Base-by-base conservation (phyloP, 305 asterid species). In the Fraxinus velutina region DNA sequence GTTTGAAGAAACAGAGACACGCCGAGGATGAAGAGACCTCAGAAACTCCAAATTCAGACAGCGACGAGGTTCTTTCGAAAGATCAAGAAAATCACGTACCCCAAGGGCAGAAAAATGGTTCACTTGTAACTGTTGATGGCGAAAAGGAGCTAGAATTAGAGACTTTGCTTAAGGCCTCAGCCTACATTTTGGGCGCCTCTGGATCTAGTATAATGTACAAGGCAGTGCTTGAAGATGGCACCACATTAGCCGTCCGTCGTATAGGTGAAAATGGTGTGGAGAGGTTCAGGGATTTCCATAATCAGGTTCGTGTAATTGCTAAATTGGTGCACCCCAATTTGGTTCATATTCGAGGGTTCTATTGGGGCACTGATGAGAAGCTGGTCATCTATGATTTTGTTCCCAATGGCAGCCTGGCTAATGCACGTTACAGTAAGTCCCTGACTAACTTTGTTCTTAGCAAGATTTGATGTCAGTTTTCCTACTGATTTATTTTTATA, bases 181-280 rank as follows among this genome's bases (percentile, higher is more conserved):
- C 98, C 0, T 94, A 94, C 76, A 92, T 93, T 33, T 73, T 94
- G 73, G 98, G 98, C 0, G 97, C 97, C 1, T 92, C 95, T 19
- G 98, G 98, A 0, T 90, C 97, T 0, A 93, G 97, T 75, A 94
- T 94, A 80, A 87, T 94, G 91, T 94, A 94, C 88, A 94, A 93
- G 87, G 98, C 98, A 0, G 98, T 94, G 77, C 88, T 94, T 0
- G 97, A 94, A 60, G 96, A 93, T 52, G 97, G 98, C 0, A 86
- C 94, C 0, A 86, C 92, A 0, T 78, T 93, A 4, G 98, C 98
- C 0, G 98, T 94, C 39, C 88, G 98, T 6, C 64, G 98, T 15
- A 91, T 94, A 3, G 98, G 98, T 0, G 98, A 94, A 75, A 91
- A 88, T 12, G 97, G 98, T 0, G 89, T 94, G 17, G 97, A 90